Base-by-base conservation (phyloP, 2,329 filamentous ascomycete genomes). In the Cladophialophora immunda region DNA sequence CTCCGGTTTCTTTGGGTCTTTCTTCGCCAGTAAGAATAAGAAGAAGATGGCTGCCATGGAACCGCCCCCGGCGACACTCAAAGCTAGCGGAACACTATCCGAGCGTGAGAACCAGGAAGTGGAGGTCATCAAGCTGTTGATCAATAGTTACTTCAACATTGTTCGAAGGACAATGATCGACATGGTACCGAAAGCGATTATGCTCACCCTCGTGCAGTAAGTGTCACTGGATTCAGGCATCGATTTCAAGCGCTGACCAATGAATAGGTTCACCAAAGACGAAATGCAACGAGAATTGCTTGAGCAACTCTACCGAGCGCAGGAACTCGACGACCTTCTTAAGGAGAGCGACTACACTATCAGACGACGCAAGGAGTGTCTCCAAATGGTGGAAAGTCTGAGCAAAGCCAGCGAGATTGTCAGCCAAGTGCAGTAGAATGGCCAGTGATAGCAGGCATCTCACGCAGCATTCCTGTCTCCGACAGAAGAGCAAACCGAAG, bases 31-130 rank as follows among this genome's bases (percentile, higher is more conserved):
- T 77, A 99, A 98, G 88, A 99, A 98, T 84, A 99, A 98, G 89
- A 99, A 99, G 88, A 98, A 97, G 90, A 96, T 97, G 82, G 95
- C 95, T n/a, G 94, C 94, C 56, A 99, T 99, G 95, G 95, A 99
- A 79, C 86, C 95, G 15, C 95, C 95, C 45, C 95, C 95, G 69
- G 88, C 95, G 32, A 94, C 89, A 50, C 88, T 99, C 65, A 99
- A 97, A 84, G 95, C 95, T 36, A 97, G 93, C 2, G 94, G 95
- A 50, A 97, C 90, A 29, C 84, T 99, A 45, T 97, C 92, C 4
- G 95, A 99, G 82, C 93, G 95, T 68, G 95, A 99, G 79, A 90
- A 89, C 67, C 92, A 97, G 71, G 95, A 99, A 80, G 95, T 99
- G 55, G 95, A 99, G 81, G 94, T 99, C 69, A 99, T 99, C 77